Base-by-base conservation (phyloP, 2,329 filamentous ascomycete genomes). In the Hawksworthiomyces lignivorus region DNA sequence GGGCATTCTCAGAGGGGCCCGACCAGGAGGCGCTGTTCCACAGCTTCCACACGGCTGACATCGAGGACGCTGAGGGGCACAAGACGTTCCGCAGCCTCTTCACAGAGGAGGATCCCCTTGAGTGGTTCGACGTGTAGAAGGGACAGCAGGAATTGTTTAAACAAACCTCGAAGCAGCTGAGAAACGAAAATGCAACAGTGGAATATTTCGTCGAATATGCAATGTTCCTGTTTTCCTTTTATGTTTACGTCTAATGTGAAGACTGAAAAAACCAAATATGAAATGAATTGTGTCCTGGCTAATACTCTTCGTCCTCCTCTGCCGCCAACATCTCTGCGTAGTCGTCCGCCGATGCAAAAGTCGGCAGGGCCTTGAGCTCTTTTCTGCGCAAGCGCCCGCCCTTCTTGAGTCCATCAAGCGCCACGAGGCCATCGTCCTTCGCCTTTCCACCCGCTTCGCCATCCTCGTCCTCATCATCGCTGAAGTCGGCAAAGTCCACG, bases 311-410 rank as follows among this genome's bases (percentile, higher is more conserved):
- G 15, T 80, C 80, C 48, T 80, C 79, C 39, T 92, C 86, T 49
- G 78, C 75, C 4, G 72, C 85, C 59, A 95, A 64, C 65, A 95
- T 73, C 54, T 84, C 84, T 14, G 88, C 90, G 62, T 97, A 98
- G 60, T 97, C 92, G 41, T 97, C 92, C 24, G 75, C 84, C 24
- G 87, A 94, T 17, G 94, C 92, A 68, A 98, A 98, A 27, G 80
- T 94, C 7, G 92, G 92, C 52, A 98, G 69, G 50, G 80, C 79
- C 74, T 88, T 95, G 62, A 97, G 71, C 68, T 87, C 87, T 73
- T 82, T 87, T 67, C 76, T 82, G 67, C 84, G 86, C 59, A 77
- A 73, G 53, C 70, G 73, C 47, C 55, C 57, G n/a, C 58, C 58
- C 51, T 69, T 67, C 50, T 62, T 53, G 8, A 52, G 59, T 32